Percentiles rank a stretch among this genome's conserved stretches.
These are phyloP conservation scores for Macroventuria anomochaeta DNA, from an alignment of 2,329 filamentous ascomycete genomes.

Conservation along the genomic window DNA sequence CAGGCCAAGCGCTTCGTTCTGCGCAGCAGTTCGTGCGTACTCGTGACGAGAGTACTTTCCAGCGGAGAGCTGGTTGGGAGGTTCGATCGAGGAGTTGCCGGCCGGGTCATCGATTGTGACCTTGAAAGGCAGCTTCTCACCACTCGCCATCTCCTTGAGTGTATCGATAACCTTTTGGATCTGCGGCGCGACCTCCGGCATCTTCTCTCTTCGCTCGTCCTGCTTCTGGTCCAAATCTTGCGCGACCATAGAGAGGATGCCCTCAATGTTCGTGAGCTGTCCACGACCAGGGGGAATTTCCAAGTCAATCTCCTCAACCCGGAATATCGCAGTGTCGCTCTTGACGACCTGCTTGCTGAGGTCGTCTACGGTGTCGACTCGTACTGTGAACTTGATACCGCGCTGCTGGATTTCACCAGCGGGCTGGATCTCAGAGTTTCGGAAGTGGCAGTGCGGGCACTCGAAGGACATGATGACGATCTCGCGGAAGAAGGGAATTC, in stretches of 20 bases:
- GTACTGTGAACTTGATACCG: slow-evolving; percentile 82
- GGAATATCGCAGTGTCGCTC: slow-evolving; percentile 83
- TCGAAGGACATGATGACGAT: slow-evolving; percentile 97
- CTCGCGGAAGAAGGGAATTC: slow-evolving; percentile 96
- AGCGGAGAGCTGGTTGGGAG: slow-evolving; percentile 74
- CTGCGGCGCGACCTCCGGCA: slow-evolving; percentile 79
- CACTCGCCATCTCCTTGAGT: slow-evolving; percentile 77
- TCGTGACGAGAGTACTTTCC: slow-evolving; percentile 89
- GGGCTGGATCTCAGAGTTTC: slow-evolving; percentile 92
- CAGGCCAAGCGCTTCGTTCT: slow-evolving; percentile 86
- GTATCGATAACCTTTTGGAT: slow-evolving; percentile 77
- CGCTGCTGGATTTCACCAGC: slow-evolving; percentile 91
- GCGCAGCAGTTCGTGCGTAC: slow-evolving; percentile 80
- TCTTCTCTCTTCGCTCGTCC: slow-evolving; percentile 76
- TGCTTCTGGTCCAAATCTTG: slow-evolving; percentile 84
- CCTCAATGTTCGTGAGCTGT: slow-evolving; percentile 92
- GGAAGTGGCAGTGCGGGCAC: slow-evolving; percentile 86
- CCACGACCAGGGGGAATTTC: slow-evolving; percentile 92
- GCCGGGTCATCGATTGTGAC: slow-evolving; percentile 87
- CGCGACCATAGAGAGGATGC: slow-evolving; percentile 77
- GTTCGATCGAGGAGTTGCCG: slow-evolving; percentile 96
- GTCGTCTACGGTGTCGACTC: slow-evolving; percentile 74
- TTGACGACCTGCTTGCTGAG: slow-evolving; percentile 90
- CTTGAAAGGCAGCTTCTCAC: slow-evolving; percentile 84
- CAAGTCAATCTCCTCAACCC: slow-evolving; percentile 88